Evolutionary conservation across 2,329 filamentous ascomycete genomes (phyloP).

Genomic region (Laburnicola sp.): DNA sequence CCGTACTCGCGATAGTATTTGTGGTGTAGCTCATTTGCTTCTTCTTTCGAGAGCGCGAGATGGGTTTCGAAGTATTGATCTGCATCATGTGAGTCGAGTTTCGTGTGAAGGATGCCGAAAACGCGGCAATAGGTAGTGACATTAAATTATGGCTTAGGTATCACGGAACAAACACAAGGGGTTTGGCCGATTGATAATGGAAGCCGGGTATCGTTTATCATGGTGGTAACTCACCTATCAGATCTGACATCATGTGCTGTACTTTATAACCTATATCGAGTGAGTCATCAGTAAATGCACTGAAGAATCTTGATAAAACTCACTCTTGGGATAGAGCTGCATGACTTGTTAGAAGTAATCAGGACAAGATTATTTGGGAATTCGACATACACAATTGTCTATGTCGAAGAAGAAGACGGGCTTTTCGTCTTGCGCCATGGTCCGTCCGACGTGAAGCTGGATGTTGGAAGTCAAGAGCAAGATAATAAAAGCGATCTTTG

Average conservation of each 20-base stretch:
- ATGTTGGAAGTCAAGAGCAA: no score
- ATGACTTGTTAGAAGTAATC: background rate
- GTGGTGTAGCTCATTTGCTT: constrained; percentile 82
- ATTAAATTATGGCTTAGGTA: constrained; percentile 46
- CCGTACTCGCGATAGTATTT: constrained; percentile 97
- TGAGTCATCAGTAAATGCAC: constrained; percentile 17
- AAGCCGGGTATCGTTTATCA: no score
- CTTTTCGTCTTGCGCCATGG: constrained; percentile 42
- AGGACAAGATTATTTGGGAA: constrained; percentile 6
- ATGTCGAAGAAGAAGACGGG: constrained; percentile 83
- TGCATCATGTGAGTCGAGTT: constrained; percentile 26
- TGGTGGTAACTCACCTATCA: constrained; percentile 62
- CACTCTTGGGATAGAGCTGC: constrained; percentile 82
- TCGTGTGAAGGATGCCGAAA: background rate
- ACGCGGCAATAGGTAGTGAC: constrained; percentile 21
- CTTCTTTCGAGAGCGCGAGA: constrained; percentile 71
- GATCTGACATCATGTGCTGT: constrained; percentile 81
- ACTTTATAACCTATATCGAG: constrained; percentile 69
- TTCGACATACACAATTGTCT: constrained; percentile 80
- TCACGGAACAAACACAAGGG: constrained; percentile 52
- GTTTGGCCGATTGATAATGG: background rate
- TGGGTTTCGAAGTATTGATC: constrained; percentile 68
- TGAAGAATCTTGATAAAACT: constrained; percentile 27
- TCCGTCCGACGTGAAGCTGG: background rate
- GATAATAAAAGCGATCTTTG: no score